A percentile compares a stretch with the other conserved stretches of the same genome.
Evolutionary conservation across 2,329 filamentous ascomycete genomes (phyloP).

Genomic region (Westerdykella aurantiaca): DNA sequence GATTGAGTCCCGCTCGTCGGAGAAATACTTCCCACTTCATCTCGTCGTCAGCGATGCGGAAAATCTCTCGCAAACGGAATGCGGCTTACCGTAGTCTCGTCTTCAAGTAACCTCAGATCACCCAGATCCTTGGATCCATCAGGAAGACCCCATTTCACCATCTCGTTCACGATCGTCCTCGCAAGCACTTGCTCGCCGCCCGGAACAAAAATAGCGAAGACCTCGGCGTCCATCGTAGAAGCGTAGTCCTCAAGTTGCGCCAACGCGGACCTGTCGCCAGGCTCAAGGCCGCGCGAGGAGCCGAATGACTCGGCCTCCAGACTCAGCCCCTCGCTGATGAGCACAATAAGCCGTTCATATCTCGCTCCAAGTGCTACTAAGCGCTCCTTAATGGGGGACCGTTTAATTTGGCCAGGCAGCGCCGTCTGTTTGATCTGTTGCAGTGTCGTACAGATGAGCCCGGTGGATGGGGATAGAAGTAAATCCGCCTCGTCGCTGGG

Average conservation of each 20-base stretch:
- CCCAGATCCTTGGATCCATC: slow-evolving; percentile 23
- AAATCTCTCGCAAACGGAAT: too few relatives aligned
- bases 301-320: slow-evolving; percentile 18
- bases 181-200: slow-evolving; percentile 40
- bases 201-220: slow-evolving; percentile 35
- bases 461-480: slow-evolving; percentile 61
- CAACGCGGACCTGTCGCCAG: slow-evolving; percentile 42
- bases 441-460: slow-evolving; percentile 64
- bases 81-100: slow-evolving; percentile 49
- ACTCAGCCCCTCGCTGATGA: slow-evolving; percentile 51
- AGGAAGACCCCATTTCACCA: slow-evolving; percentile 32
- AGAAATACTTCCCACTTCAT: slow-evolving; percentile 60
- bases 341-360: slow-evolving; percentile 63
- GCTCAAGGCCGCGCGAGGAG: slow-evolving; percentile 21
- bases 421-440: slow-evolving; percentile 67
- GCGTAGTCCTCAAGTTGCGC: slow-evolving; percentile 50
- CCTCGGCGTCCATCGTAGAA: slow-evolving; percentile 33
- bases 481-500: slow-evolving; percentile 61
- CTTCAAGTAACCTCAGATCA: slow-evolving; percentile 41
- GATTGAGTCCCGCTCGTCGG: slow-evolving; percentile 60
- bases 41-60: background rate
- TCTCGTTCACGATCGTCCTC: slow-evolving; percentile 26
- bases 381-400: slow-evolving; percentile 46
- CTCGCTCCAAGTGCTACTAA: slow-evolving; percentile 50
- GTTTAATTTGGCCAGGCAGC: slow-evolving; percentile 53